Evolutionary conservation across 176 grass and related monocot species (phyloP).

Genomic region (Melocanna baccifera): DNA sequence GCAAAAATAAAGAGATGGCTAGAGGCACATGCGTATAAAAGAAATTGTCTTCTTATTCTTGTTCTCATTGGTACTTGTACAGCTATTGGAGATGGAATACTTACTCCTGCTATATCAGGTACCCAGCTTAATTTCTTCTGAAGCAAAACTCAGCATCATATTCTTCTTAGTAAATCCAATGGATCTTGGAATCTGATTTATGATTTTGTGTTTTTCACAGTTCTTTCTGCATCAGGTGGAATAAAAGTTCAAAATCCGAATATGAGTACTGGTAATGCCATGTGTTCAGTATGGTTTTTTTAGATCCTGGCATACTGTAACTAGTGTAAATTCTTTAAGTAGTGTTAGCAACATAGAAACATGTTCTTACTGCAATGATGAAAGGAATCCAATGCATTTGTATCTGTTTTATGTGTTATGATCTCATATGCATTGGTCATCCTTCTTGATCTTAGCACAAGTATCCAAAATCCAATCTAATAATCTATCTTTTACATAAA

Average conservation of each 20-base stretch:
- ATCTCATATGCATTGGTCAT: background rate
- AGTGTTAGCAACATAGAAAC: constrained; percentile 5
- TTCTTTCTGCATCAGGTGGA: constrained; percentile 97
- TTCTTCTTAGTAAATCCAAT: constrained; percentile 18
- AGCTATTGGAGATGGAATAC: constrained; percentile 98
- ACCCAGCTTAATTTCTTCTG: background rate
- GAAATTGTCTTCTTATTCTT: constrained; percentile 83
- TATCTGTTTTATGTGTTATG: background rate
- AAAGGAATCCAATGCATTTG: constrained; percentile 15
- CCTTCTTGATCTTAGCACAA: background rate
- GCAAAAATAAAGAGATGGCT: constrained; percentile 92
- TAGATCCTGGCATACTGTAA: background rate
- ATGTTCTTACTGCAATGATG: background rate
- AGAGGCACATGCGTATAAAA: constrained; percentile 77
- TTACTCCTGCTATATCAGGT: constrained; percentile 99
- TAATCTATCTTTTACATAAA: constrained; percentile 2
- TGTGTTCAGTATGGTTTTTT: background rate
- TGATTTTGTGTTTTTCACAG: constrained; percentile 41
- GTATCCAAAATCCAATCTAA: constrained; percentile 8
- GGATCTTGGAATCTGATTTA: constrained; percentile 7
- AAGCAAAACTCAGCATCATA: constrained; percentile 1
- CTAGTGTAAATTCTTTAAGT: background rate
- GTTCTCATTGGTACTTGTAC: constrained; percentile 97
- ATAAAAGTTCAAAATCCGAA: constrained; percentile 74
- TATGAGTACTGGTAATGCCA: constrained; percentile 59